phyloP scores from a whole-genome alignment of 495 filamentous ascomycete genomes.

The Podospora bellae-mahoneyi region DNA sequence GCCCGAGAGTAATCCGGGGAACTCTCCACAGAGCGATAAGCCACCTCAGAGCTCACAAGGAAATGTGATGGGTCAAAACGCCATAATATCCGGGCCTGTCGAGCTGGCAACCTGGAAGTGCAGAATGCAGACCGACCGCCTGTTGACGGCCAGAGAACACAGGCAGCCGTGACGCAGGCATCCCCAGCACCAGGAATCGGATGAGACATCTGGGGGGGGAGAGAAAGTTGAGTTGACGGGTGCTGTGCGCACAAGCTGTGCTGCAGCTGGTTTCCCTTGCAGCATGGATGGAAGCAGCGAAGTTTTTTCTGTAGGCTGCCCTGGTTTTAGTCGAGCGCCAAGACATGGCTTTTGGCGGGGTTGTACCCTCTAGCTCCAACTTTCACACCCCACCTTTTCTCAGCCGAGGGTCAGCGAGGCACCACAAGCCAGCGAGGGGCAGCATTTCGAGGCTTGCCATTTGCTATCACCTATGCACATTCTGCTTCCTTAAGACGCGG shows the following conservation, averaged over 20 bases:
- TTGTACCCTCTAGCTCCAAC: slow-evolving; percentile 2
- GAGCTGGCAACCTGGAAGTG: background rate
- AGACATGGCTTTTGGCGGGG: slow-evolving; percentile 6
- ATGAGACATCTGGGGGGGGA: background rate
- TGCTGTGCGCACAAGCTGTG: background rate
- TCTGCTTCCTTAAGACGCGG: background rate
- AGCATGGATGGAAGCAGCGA: background rate
- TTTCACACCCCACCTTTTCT: slow-evolving; percentile 10
- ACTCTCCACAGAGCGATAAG: slow-evolving; percentile 20
- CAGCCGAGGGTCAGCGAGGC: background rate
- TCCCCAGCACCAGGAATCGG: background rate
- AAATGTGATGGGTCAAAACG: background rate
- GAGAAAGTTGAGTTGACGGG: background rate
- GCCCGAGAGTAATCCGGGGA: slow-evolving; percentile 16
- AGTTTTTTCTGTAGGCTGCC: slow-evolving; percentile 5
- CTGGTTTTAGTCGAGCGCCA: slow-evolving; percentile 2
- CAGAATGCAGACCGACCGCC: background rate
- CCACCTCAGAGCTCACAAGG: background rate
- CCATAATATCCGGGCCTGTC: background rate
- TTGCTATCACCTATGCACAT: background rate
- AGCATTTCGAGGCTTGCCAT: background rate
- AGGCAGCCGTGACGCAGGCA: too few species aligned
- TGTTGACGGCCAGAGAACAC: too few species aligned
- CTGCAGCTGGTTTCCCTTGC: slow-evolving; percentile 4
- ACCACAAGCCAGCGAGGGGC: background rate